Evolutionary conservation across 1,139 yeast genomes (phyloP), one percentile per base, ranked within the genome.

Genomic region (Tardiomyces digboiensis): DNA sequence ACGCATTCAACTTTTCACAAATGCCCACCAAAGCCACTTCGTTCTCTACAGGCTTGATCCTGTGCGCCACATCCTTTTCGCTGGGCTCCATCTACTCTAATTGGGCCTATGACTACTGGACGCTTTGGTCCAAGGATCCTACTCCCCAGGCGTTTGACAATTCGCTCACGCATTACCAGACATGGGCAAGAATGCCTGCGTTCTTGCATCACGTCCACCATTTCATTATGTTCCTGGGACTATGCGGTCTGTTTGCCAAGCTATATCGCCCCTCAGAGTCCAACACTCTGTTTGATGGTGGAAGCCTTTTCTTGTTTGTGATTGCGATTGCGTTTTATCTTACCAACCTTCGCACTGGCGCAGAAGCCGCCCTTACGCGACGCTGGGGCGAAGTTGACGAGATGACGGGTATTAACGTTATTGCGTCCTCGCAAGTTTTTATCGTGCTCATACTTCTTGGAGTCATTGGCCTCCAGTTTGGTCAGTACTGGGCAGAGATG

Each of bases 321-420:
- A 68, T 80, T 39, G 83, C 82, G 10, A 67, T 85, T 42, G 78
- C 89, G 55, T 76, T 89, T 56, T 91, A 88, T 66, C 70, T 88
- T 58, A 83, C 95, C 55, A 91, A 91, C 66, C 71, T 91, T 54
- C 76, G 89, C 62, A 78, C 85, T 44, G 98, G 98, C 42, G 71
- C 82, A 42, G 75, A 75, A 55, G 77, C 93, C 43, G 78, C 87
- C 48, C 57, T 76, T 23, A 65, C 74, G 47, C 88, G 89, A 40
- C 71, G 77, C 49, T 91, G 97, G 97, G 97, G 96, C 51, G 97
- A 91, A 45, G 95, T 91, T 44, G 87, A 85, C 57, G 78, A 75
- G 62, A 71, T 72, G 50, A 87, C 95, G 22, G 97, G 97, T 20
- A 67, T 91, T 56, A 86, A 86, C 54, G 96, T 91, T 39, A 78